Evolutionary conservation across 1,139 yeast species (phyloP), one percentile per base, ranked within the genome.

Genomic region (Geotrichum phurueaensis): DNA sequence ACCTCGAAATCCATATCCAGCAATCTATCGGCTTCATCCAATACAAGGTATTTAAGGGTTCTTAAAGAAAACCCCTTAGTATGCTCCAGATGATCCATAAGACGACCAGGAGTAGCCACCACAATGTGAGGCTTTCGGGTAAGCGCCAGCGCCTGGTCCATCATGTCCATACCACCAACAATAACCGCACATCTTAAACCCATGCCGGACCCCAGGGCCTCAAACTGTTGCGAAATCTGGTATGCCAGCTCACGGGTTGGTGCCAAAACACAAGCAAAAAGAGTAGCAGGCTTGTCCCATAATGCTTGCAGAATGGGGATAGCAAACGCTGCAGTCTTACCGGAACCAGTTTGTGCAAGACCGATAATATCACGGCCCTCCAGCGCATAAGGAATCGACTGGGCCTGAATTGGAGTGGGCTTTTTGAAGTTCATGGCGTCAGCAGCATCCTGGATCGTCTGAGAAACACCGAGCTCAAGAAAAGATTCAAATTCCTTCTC

Each of bases 81-180:
- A 70, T 90, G 87, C 72, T 94, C 98, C 70, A 94, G 79, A 77
- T 94, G 99, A 74, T 94, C 99, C 84, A 92, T 84, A 62, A 94
- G 79, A 73, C 99, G 82, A 66, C 99, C 99, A 0, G 98, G 98
- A 0, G 99, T 94, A 25, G 98, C 98, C 62, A 94, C 96, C 60
- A 94, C 81, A 54, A 94, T 82, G 70, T 94, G 99, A 1, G 99
- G 99, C 71, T 90, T 91, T 66, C 96, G 82, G 86, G 90, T 87
- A 67, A 94, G 79, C 66, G 95, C 97, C 65, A 96, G 81, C 0
- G 97, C 95, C 75, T 94, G 99, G 69, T 91, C 96, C 95, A 94
- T 90, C 89, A 89, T 89, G 70, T 90, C 96, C 95, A 94, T 94
- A 65, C 99, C 99, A 67, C 99, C 99, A 51, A 94, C 97, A 65